Base-by-base conservation (phyloP, 1,284 basidiomycete species). In the Rhodotorula mucilaginosa region DNA sequence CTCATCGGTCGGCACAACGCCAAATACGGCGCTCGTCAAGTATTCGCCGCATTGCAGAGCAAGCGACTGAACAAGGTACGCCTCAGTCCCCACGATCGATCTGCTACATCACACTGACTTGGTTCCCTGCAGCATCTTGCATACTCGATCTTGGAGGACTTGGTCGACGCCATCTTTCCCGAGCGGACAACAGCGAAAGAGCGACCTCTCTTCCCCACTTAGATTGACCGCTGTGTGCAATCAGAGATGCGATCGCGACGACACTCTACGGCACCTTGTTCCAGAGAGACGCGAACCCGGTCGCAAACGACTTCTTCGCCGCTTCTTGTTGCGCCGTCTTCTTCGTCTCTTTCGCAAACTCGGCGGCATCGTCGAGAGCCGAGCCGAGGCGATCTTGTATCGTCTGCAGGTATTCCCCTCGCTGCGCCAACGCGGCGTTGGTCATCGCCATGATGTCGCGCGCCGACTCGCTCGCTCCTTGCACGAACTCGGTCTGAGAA, bases 1-100 rank as follows among this genome's bases (percentile, higher is more conserved):
- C 92, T 97, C 88, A 96, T 98, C 74, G 96, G 96, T 15, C 86
- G 93, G 34, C 89, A 92, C 3, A 97, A 98, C 80, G 93, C 95
- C 16, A 87, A 93, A 12, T 86, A 93, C 58, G 96, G 94, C 10
- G 93, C 95, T 5, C 86, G 93, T 61, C 86, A 92, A 63, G 89
- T 96, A 71, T 97, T 97, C 79, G 89, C 93, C 3, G 91, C 95
- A 1, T 81, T 97, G 59, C 96, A 98, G 81, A 97, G 98, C 79
- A 86, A 89, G 66, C 85, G 95, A 26, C 83, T 98, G 51, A 97
- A 97, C 80, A 81, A 75, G 56, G 74, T 72, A 19, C 54, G 68
- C n/a, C 21, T 21, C 10, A 2, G 3, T 12, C 19, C 2, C 12
- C 6, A 2, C 15, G 13, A 8, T 3, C 5, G 2, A 13, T 6